phyloP scores from a whole-genome alignment of 78 protist species.

The Dictyostelium capitatum region DNA sequence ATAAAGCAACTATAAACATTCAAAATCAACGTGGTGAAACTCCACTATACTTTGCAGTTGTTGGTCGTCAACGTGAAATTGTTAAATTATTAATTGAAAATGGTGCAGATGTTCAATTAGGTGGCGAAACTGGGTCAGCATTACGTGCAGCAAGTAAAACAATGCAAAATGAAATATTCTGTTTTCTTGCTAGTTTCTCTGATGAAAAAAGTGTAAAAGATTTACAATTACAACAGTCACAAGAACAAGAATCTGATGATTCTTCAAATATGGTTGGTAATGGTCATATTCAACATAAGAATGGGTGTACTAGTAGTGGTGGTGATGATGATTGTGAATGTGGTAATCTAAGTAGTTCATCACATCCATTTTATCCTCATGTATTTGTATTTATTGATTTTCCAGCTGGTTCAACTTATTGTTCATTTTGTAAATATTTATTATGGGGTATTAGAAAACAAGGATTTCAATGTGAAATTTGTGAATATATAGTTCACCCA shows the following conservation, averaged over 20 bases:
- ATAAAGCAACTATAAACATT: constrained; percentile 35
- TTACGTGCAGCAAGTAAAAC: constrained; percentile 31
- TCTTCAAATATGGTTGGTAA: neutral
- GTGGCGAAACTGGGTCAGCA: constrained; percentile 57
- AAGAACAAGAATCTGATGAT: neutral
- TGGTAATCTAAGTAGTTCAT: neutral
- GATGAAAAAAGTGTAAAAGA: neutral
- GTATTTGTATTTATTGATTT: constrained; percentile 58
- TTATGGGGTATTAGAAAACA: constrained; percentile 61
- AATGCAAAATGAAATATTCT: constrained; percentile 31
- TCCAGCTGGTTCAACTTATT: constrained; percentile 46
- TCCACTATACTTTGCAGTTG: constrained; percentile 53
- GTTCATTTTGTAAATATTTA: constrained; percentile 51
- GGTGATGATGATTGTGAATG: neutral
- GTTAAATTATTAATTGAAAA: constrained; percentile 29
- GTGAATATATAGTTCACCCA: constrained; percentile 70
- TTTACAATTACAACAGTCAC: neutral
- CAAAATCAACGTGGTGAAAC: constrained; percentile 78
- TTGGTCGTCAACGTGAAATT: constrained; percentile 36
- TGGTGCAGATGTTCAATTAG: constrained; percentile 56
- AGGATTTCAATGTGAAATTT: constrained; percentile 59
- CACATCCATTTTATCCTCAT: constrained; percentile 65
- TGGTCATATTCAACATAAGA: neutral
- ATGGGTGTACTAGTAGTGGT: neutral
- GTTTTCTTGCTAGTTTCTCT: constrained; percentile 24